Conservation (phyloP, 2,329 filamentous ascomycete species). For the Colletotrichum cuscutae region DNA sequence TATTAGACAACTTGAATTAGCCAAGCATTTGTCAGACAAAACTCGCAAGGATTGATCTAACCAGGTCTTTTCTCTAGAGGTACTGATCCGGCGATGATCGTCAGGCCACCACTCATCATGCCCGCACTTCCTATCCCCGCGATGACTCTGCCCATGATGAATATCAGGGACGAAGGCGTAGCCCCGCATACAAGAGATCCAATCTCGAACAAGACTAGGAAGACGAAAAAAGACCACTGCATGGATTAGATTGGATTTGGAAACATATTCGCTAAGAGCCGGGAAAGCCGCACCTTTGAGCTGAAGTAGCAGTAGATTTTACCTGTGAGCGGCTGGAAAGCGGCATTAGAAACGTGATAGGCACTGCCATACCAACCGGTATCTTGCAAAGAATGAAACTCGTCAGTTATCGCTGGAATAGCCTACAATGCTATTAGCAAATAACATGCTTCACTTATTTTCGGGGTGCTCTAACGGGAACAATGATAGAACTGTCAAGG, state of each 20-base stretch:
- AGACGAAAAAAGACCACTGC: conserved; percentile 43
- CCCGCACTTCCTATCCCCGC: conserved; percentile 58
- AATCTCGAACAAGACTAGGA: conserved; percentile 45
- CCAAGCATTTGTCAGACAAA: background rate
- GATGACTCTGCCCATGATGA: conserved; percentile 61
- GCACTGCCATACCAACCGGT: conserved; percentile 58
- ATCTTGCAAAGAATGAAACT: conserved; percentile 51
- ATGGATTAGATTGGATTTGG: conserved; percentile 42
- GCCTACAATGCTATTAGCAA: conserved; percentile 38
- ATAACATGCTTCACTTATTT: too few relatives aligned
- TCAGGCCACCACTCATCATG: conserved; percentile 49
- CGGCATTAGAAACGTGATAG: conserved; percentile 44
- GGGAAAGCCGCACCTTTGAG: conserved; percentile 45
- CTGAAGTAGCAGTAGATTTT: conserved; percentile 45
- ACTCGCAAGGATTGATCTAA: conserved; percentile 36
- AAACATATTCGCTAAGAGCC: background rate
- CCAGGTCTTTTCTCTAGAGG: conserved; percentile 43
- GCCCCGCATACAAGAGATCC: conserved; percentile 60
- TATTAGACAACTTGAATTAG: background rate
- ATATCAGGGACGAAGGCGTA: conserved; percentile 53
- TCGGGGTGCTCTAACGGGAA: conserved; percentile 43
- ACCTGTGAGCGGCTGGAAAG: conserved; percentile 43
- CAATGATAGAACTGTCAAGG: conserved; percentile 47
- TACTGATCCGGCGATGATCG: conserved; percentile 44
- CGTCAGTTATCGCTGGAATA: conserved; percentile 47